phyloP scores from a whole-genome alignment of 805 yeast species.

The Ogataea methanolica region DNA sequence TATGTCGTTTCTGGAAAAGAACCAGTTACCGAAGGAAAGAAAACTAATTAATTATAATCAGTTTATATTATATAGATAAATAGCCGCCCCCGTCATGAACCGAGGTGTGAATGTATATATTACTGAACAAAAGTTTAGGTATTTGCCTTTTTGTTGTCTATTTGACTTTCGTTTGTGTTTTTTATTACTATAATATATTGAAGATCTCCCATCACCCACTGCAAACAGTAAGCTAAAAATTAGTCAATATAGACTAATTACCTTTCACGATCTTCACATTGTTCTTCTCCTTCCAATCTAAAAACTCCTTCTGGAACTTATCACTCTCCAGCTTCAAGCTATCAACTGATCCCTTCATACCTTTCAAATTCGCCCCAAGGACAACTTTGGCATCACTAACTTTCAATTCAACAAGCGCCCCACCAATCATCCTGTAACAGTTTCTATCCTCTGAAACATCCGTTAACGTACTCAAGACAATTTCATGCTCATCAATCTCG shows the following conservation, averaged over 20 bases:
- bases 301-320: conserved; percentile 38
- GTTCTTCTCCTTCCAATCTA: conserved; percentile 45
- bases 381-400: conserved; percentile 72
- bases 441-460: conserved; percentile 55
- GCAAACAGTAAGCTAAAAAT: background rate
- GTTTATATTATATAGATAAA: background rate
- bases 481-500: conserved; percentile 41
- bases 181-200: background rate
- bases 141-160: background rate
- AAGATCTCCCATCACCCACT: background rate
- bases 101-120: too few species aligned
- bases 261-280: conserved; percentile 43
- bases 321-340: conserved; percentile 36
- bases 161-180: background rate
- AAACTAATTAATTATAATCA: conserved; percentile 12
- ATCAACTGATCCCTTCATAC: conserved; percentile 37
- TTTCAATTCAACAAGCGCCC: conserved; percentile 78
- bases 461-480: conserved; percentile 56
- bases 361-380: conserved; percentile 50
- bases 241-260: conserved; percentile 2
- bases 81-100: background rate
- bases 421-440: conserved; percentile 92
- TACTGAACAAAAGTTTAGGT: background rate
- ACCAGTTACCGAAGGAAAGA: conserved; percentile 16
- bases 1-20: conserved; percentile 41